Percentiles rank a stretch among this genome's conserved stretches.
Evolutionary conservation across 2,329 filamentous ascomycete species (phyloP).

Genomic region (Scytalidium sp.): DNA sequence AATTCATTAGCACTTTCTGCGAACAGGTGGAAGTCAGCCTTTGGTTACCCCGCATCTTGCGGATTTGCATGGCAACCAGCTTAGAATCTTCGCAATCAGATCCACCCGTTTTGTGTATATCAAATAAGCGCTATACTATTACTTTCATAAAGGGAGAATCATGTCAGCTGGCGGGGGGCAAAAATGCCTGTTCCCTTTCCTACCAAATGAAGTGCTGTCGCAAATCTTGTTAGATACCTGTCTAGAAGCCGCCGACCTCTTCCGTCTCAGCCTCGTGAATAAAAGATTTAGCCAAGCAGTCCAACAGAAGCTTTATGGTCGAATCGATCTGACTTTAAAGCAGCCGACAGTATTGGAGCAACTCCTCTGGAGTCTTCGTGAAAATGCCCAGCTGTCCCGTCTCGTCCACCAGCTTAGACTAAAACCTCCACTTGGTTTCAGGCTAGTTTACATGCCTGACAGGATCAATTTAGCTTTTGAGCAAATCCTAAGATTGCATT

Average conservation of each 20-base stretch:
- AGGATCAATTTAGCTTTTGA: constrained; percentile 1
- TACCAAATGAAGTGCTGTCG: neutral
- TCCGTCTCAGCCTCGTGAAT: neutral
- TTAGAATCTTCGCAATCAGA: too few species aligned
- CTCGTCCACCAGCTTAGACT: neutral
- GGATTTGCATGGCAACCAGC: too few species aligned
- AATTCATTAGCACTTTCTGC: too few species aligned
- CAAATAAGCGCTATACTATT: neutral
- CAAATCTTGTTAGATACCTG: constrained; percentile 1
- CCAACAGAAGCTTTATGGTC: neutral
- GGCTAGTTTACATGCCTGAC: neutral
- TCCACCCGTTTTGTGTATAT: neutral
- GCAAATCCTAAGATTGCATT: constrained; percentile 1
- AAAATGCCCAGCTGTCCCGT: neutral
- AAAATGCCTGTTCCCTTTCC: neutral
- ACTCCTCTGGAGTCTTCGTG: neutral
- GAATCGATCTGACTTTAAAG: neutral
- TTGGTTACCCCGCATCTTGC: too few species aligned
- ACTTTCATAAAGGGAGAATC: neutral
- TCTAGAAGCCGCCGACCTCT: constrained; percentile 1
- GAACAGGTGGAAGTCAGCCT: too few species aligned
- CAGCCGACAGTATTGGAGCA: neutral
- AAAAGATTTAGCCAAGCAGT: constrained; percentile 1
- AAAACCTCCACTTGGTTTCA: neutral
- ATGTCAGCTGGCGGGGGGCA: neutral